Evolutionary conservation across 108 stramenopile species (phyloP).

Genomic region (Pseudonitzschia delicatissima): DNA sequence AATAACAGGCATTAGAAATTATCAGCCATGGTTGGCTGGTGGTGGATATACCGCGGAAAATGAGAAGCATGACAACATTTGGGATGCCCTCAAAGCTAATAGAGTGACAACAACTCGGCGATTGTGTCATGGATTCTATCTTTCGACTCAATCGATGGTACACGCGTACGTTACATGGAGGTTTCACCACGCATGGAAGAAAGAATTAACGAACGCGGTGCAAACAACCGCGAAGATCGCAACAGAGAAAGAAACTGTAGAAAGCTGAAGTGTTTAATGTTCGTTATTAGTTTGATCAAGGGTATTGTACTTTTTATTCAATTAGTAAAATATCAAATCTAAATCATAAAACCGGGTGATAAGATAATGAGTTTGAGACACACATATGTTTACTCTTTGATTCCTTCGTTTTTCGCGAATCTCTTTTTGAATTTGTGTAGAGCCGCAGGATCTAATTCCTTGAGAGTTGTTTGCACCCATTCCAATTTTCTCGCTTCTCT

Average conservation of each 20-base stretch:
- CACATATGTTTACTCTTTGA: neutral
- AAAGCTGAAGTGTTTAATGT: neutral
- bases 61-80: neutral
- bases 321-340: neutral
- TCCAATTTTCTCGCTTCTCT: conserved; percentile 25
- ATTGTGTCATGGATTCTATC: conserved; percentile 18
- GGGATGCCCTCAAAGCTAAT: neutral
- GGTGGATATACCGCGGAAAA: neutral
- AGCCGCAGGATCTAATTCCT: conserved; percentile 19
- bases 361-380: neutral
- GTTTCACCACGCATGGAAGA: conserved; percentile 21
- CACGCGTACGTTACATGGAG: conserved; percentile 24
- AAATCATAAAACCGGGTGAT: neutral
- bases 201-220: neutral
- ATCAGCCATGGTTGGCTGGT: conserved; percentile 22
- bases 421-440: conserved; percentile 30
- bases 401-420: conserved; percentile 31
- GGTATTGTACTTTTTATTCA: neutral
- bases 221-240: neutral
- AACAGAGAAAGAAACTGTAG: neutral
- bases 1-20: conserved; percentile 14
- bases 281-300: too few relatives aligned
- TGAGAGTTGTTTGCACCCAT: conserved; percentile 45
- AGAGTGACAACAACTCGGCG: conserved; percentile 5
- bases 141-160: conserved; percentile 15